A percentile compares a stretch with the other conserved stretches of the same genome.
Conservation (phyloP, 2,329 filamentous ascomycete genomes). For the Penicillium crustosum region DNA sequence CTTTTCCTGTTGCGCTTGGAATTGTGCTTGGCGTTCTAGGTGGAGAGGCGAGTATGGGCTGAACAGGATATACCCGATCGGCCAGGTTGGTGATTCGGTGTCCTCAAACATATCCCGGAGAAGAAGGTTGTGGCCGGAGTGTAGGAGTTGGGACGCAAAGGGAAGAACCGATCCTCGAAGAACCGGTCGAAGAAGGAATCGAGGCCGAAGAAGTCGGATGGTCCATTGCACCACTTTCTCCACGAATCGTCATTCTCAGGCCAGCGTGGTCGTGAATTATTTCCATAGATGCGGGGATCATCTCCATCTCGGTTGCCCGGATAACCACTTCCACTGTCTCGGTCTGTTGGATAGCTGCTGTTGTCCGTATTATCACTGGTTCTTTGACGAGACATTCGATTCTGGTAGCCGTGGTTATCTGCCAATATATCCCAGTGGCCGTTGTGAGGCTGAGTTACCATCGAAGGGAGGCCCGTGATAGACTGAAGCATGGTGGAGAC, state of each 20-base stretch:
- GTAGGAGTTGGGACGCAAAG: conserved; percentile 31
- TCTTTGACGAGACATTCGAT: conserved; percentile 20
- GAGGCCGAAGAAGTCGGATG: conserved; percentile 32
- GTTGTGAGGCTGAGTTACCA: conserved; percentile 31
- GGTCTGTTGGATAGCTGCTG: conserved; percentile 10
- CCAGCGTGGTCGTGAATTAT: conserved; percentile 13
- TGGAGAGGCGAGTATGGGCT: conserved; percentile 57
- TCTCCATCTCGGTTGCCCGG: conserved; percentile 9
- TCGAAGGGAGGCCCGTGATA: conserved; percentile 49
- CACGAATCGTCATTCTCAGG: conserved; percentile 23
- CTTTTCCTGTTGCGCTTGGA: conserved; percentile 26
- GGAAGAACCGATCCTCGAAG: conserved; percentile 32
- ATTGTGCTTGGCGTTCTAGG: conserved; percentile 49
- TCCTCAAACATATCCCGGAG: conserved; percentile 35
- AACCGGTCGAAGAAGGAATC: conserved; percentile 38
- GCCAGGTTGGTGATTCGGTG: conserved; percentile 41
- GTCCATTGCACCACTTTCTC: conserved; percentile 10
- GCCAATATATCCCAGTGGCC: conserved; percentile 39
- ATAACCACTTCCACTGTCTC: conserved; percentile 8
- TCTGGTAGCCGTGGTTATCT: conserved; percentile 32
- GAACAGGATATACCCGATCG: conserved; percentile 45
- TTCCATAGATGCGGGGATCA: conserved; percentile 5
- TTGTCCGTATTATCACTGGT: conserved; percentile 9
- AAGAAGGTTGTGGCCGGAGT: conserved; percentile 29
- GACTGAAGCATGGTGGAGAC: conserved; percentile 56